phyloP scores from a whole-genome alignment of 495 filamentous ascomycete species.

The Neurospora tetrasperma region DNA sequence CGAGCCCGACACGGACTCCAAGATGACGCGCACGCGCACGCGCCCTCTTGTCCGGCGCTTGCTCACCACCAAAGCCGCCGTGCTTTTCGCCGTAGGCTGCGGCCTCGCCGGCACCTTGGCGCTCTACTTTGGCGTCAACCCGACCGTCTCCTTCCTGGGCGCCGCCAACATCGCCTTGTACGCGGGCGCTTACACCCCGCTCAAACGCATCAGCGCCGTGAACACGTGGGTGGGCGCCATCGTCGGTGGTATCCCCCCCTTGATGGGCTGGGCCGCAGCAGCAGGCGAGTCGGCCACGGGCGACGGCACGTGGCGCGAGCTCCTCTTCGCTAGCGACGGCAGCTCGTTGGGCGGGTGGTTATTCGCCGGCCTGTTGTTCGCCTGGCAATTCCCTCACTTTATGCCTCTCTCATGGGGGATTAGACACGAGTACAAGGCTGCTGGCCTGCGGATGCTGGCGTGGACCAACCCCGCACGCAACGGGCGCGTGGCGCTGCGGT shows the following conservation, averaged over 20 bases:
- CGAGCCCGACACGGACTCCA: slow-evolving; percentile 80
- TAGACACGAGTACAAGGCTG: slow-evolving; percentile 76
- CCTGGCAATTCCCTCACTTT: slow-evolving; percentile 98
- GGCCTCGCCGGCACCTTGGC: slow-evolving; percentile 54
- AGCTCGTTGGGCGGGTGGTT: slow-evolving; percentile 78
- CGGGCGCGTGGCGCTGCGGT: slow-evolving; percentile 74
- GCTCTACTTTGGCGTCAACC: slow-evolving; percentile 85
- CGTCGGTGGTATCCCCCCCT: slow-evolving; percentile 83
- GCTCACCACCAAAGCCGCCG: slow-evolving; percentile 61
- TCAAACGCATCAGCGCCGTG: slow-evolving; percentile 76
- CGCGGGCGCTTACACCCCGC: slow-evolving; percentile 81
- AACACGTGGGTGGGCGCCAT: slow-evolving; percentile 96
- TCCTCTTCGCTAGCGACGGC: slow-evolving; percentile 45
- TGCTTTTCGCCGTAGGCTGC: slow-evolving; percentile 65
- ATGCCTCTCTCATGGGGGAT: slow-evolving; percentile 84
- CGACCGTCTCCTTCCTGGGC: slow-evolving; percentile 79
- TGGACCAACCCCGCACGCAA: slow-evolving; percentile 83
- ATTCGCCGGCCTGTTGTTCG: slow-evolving; percentile 71
- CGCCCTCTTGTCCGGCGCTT: slow-evolving; percentile 80
- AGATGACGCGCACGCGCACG: slow-evolving; percentile 86
- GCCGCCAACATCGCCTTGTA: slow-evolving; percentile 80
- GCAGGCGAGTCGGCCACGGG: slow-evolving; percentile 77
- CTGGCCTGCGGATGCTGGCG: slow-evolving; percentile 82
- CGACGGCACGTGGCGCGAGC: slow-evolving; percentile 61
- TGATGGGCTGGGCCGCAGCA: slow-evolving; percentile 97